Percentiles rank a stretch among this genome's conserved stretches.
phyloP scores from a whole-genome alignment of 257 asterid species.

The Mitragyna speciosa region DNA sequence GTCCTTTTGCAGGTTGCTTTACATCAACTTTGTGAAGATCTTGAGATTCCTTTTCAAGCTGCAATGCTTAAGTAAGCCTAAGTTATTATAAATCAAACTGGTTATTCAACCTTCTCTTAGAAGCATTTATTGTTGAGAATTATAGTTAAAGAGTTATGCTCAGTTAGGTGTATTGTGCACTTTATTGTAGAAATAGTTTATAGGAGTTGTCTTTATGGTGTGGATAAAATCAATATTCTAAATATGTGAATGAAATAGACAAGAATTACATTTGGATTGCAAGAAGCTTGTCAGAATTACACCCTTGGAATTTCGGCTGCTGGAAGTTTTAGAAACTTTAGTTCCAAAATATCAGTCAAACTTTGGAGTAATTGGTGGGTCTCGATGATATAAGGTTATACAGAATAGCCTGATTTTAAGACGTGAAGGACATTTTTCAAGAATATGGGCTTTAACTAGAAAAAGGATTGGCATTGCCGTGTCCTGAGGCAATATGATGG shows the following conservation, averaged over 20 bases:
- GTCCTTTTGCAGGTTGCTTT: conserved; percentile 53
- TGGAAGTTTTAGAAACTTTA: too few relatives aligned
- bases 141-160: too few relatives aligned
- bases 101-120: neutral
- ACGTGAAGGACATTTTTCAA: too few relatives aligned
- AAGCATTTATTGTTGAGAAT: neutral
- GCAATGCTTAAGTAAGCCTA: conserved; percentile 81
- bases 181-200: neutral
- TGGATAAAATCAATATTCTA: neutral
- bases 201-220: neutral
- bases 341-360: too few relatives aligned
- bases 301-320: too few relatives aligned
- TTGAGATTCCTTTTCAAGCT: conserved; percentile 74
- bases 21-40: conserved; percentile 72
- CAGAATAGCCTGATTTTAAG: too few relatives aligned
- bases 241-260: neutral
- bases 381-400: too few relatives aligned
- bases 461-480: too few relatives aligned
- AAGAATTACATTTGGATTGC: neutral
- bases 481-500: too few relatives aligned
- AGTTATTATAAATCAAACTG: conserved; percentile 5
- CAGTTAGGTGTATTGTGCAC: neutral
- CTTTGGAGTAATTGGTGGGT: too few relatives aligned
- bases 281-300: too few relatives aligned
- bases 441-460: too few relatives aligned